These are phyloP conservation scores for Ceratocystis cubensis DNA, from an alignment of 2,329 filamentous ascomycete genomes.

Conservation along the genomic window DNA sequence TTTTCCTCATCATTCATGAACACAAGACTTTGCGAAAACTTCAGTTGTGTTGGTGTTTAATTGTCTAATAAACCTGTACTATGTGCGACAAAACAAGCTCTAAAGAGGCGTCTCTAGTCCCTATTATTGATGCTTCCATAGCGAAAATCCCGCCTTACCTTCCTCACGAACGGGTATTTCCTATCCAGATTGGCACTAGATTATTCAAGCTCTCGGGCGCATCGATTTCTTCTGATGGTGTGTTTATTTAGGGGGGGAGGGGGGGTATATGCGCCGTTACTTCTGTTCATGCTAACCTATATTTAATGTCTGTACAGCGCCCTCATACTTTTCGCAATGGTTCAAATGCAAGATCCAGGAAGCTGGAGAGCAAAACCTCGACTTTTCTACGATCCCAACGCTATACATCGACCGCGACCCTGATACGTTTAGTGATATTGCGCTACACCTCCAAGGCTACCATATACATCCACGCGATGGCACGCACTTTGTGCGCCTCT, in stretches of 20 bases:
- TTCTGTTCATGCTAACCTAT: not conserved
- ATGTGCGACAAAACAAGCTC: not conserved
- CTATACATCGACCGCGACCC: constrained; percentile 94
- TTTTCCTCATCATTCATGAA: not conserved
- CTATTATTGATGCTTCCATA: constrained; percentile 23
- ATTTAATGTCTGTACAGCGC: constrained; percentile 42
- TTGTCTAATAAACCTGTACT: not conserved
- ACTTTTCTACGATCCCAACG: constrained; percentile 48
- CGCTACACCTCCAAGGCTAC: constrained; percentile 83
- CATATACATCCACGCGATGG: constrained; percentile 71
- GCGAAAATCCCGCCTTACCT: constrained; percentile 44
- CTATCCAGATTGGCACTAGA: constrained; percentile 60
- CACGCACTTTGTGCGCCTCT: constrained; percentile 79
- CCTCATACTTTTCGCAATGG: constrained; percentile 92
- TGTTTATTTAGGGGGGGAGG: constrained; percentile 13
- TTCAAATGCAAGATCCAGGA: constrained; percentile 69
- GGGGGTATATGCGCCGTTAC: constrained; percentile 15
- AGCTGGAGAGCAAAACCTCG: constrained; percentile 43
- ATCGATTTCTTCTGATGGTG: constrained; percentile 60
- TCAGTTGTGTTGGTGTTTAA: not conserved
- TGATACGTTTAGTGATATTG: constrained; percentile 76
- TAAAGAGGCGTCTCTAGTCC: not conserved
- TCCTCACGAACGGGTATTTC: constrained; percentile 60
- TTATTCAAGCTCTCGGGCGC: constrained; percentile 62
- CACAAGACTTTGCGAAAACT: no score